Evolutionary conservation across 2,329 filamentous ascomycete species (phyloP), one percentile per base, ranked within the genome.

Genomic region (Fusarium incarnatum): DNA sequence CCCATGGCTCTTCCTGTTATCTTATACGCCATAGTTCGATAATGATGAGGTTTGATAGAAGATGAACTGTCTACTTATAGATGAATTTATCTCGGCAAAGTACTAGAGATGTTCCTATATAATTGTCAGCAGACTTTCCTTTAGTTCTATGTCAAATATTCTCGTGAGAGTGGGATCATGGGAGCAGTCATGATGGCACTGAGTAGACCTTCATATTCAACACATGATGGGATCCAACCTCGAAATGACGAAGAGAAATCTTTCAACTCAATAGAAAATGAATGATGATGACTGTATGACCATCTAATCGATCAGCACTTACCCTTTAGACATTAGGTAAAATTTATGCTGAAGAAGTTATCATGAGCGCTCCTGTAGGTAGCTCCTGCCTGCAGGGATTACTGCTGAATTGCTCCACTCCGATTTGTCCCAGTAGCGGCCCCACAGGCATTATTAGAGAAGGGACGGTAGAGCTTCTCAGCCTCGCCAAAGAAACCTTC

Each of bases 401-500:
- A 22, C 9, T n/a, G 25, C 25, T 4, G 45, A 28, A 25, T 28
- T 34, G 60, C 49, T 60, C 65, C 60, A 66, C 63, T 40, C 20
- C 66, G 60, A 66, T 57, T 56, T 67, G 32, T 66, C n/a, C 25
- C 37, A 48, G 30, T 53, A 54, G 44, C 41, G 48, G 63, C 64
- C 34, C 66, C 62, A 62, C 66, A 70, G 15, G 23, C 18, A 57
- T 53, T 40, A 18, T 37, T 37, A 37, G 34, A 6, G 34, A 37
- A 37, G n/a, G n/a, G 11, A 49, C 23, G 16, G 22, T 56, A 48
- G 37, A 69, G 67, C 62, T 64, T 60, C 62, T 66, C 66, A 72
- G 67, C 64, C 69, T 74, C 47, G 67, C 52, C 60, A 72, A 75
- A 74, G 18, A 37, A 37, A 37, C 34, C 65, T 72, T 61, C 48